Evolutionary conservation across 345 rosid species (phyloP).

Genomic region (Sisymbrium irio): DNA sequence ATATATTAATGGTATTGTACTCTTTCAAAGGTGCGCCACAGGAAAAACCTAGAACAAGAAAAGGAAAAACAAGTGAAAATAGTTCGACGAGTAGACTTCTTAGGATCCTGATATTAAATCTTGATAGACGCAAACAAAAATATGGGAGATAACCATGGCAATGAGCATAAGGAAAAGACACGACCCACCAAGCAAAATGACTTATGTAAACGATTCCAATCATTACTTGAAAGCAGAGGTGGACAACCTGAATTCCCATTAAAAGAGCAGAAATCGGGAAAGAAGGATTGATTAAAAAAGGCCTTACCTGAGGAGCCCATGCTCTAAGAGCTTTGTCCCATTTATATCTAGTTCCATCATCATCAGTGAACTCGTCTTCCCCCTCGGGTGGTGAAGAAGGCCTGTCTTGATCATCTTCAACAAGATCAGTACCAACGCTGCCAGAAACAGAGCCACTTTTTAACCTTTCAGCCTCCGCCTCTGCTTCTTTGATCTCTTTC

Average conservation of each 20-base stretch:
- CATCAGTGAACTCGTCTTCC: constrained; percentile 92
- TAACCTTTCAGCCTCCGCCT: constrained; percentile 51
- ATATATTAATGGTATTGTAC: neutral
- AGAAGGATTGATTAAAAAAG: neutral
- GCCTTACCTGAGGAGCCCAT: constrained; percentile 93
- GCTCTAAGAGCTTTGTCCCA: constrained; percentile 73
- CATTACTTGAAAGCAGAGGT: neutral
- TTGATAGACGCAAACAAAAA: constrained; percentile 4
- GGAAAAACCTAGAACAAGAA: neutral
- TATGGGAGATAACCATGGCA: neutral
- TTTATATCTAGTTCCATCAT: constrained; percentile 86
- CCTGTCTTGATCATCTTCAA: constrained; percentile 39
- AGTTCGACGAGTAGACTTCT: neutral
- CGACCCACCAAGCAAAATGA: constrained; percentile 22
- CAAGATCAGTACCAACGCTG: constrained; percentile 25
- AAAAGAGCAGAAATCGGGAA: neutral
- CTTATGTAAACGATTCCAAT: neutral
- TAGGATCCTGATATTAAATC: neutral
- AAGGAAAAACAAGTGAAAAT: neutral
- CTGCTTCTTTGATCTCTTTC: constrained; percentile 73
- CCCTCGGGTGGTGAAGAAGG: constrained; percentile 76
- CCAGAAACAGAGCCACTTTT: constrained; percentile 49
- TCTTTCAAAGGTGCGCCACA: neutral
- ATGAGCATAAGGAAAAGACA: neutral
- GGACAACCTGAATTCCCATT: neutral